These are phyloP conservation scores for Neurospora sp. DNA, from an alignment of 495 filamentous ascomycete species.

Conservation along the genomic window DNA sequence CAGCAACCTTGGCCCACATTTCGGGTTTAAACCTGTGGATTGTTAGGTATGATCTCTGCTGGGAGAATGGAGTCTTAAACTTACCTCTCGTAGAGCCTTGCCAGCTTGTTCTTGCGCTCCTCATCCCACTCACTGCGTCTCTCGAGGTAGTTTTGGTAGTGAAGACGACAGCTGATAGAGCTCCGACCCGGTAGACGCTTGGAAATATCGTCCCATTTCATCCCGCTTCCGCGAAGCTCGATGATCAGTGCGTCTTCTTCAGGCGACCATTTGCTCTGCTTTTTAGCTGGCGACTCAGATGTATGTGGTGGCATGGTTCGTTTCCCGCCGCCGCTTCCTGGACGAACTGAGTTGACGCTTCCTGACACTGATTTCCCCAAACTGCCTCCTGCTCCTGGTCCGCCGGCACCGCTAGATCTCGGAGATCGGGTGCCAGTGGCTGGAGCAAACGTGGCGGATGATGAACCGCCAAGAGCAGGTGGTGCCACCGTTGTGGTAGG, in stretches of 20 bases:
- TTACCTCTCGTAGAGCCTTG: constrained; percentile 91
- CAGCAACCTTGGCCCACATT: constrained; percentile 91
- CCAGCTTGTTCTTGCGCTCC: constrained; percentile 92
- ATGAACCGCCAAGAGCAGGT: constrained; percentile 6
- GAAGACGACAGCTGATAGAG: constrained; percentile 84
- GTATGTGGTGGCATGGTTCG: constrained; percentile 44
- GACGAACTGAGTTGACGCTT: constrained; percentile 3
- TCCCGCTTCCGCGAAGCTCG: constrained; percentile 72
- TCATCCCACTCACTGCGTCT: constrained; percentile 88
- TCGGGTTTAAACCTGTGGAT: constrained; percentile 77
- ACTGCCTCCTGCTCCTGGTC: constrained; percentile 2
- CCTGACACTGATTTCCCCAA: background rate
- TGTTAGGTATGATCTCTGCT: constrained; percentile 11
- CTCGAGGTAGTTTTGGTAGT: constrained; percentile 97
- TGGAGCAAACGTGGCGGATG: constrained; percentile 11
- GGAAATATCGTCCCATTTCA: constrained; percentile 99
- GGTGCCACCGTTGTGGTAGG: constrained; percentile 26
- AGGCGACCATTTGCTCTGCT: constrained; percentile 89
- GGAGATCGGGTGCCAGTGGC: constrained; percentile 15
- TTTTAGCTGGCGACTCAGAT: constrained; percentile 74
- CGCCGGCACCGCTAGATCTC: constrained; percentile 5
- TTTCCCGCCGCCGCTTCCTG: constrained; percentile 20
- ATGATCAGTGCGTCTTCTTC: constrained; percentile 89
- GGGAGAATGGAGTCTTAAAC: constrained; percentile 8
- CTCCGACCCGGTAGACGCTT: constrained; percentile 81